Evolutionary conservation across 495 filamentous ascomycete species (phyloP), one percentile per base, ranked within the genome.

Genomic region (Pyrenula massariospora): DNA sequence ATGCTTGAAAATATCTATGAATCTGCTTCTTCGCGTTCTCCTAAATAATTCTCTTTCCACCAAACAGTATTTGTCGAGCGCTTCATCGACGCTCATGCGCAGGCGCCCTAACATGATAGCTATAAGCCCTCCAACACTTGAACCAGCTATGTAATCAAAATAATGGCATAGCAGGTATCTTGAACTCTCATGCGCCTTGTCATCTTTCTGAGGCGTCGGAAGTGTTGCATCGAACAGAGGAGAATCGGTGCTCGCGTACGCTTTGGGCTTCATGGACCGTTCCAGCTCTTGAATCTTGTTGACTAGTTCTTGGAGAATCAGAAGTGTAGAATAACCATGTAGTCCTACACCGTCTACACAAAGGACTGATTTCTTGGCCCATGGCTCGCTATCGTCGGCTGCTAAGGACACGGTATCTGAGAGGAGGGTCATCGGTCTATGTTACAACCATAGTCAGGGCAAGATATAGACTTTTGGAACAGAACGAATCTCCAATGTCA

Each of bases 31-130:
- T 8, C 22, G 50, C 22, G 50, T 8, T 20, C 10, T 19, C 8
- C 19, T 8, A 10, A 52, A 52, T 21, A 24, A 8, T 24, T 52
- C 50, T 8, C 8, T 19, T 15, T 10, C 8, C 5, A 56, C 21
- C 11, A 10, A 8, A 21, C 54, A 12, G 42, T 57, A 58, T 25
- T 58, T 15, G 24, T 57, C 12, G 1, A 57, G 24, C n/a, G 54
- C 31, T 3, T 58, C 54, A 15, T 58, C 60, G 19, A 63, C 57
- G 15, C 15, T 59, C 61, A 63, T 63, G 1, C 60, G 48, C 36
- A 63, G 53, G 24, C 61, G 57, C 12, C 60, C 54, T 11, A 63
- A 50, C 61, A 63, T 56, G 21, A 63, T 63, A 2, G 60, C 60
- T 15, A 62, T 48, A 12, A 63, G 25, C 3, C 60, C 59, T 19